Evolutionary conservation across 2,329 filamentous ascomycete species (phyloP), one percentile per base, ranked within the genome.

Genomic region (Aotearoamyces nothofagi): DNA sequence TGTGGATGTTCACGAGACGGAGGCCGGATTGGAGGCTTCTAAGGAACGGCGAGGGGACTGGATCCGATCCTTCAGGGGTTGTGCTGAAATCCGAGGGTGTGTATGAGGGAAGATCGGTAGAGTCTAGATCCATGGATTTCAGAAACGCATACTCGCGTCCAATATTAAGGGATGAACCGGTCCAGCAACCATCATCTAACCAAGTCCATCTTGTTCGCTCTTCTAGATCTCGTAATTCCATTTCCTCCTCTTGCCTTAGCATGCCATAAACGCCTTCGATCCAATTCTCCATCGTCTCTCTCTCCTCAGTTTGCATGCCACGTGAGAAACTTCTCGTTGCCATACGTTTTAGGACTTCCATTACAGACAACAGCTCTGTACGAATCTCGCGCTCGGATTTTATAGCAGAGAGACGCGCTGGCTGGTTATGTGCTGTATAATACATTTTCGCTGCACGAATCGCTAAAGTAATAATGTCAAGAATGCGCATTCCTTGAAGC

Each of bases 391-490:
- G 81, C 52, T 98, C 90, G 1, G 82, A 74, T 52, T 82, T 86
- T 54, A 96, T 92, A 15, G 78, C 61, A 45, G 90, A 82, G 11
- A 96, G 61, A 20, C 81, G 75, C 41, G 90, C 78, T 2, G 86
- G 83, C 30, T 86, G 67, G 45, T 92, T 80, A 49, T 96, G 90
- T 4, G 83, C 70, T 0, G 86, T 94, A 55, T 98, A 96, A 57
- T 96, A 98, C 44, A 92, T 77, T 56, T 92, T 93, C 29, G 90
- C 90, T 1, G 87, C 84, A 29, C 84, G 73, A 41, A 98, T 96
- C n/a, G 87, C 87, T 30, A 96, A 63, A 1, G 90, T 98, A 48
- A 90, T 78, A 30, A 92, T 75, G 50, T 96, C 87, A 32, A 96
- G 68, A 20, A 98, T 72, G 45, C 92, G 81, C 61, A 96, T 73